These are phyloP conservation scores for Metschnikowia drakensbergensis DNA, from an alignment of 805 yeast species.

Conservation along the genomic window DNA sequence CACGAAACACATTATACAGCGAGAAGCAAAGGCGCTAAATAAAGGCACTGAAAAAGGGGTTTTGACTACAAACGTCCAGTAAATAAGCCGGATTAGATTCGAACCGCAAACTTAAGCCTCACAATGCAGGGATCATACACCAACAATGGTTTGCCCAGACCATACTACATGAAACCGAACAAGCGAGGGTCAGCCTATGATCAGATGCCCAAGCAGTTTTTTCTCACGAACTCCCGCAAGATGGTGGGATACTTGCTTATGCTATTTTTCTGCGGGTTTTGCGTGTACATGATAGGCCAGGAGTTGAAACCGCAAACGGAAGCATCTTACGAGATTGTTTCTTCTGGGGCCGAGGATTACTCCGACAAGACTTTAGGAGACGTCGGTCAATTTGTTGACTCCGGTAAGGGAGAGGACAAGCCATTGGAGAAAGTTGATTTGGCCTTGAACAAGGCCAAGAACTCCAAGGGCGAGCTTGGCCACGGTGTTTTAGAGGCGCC, in stretches of 20 bases:
- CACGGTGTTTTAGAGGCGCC: conserved; percentile 42
- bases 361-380: conserved; percentile 21
- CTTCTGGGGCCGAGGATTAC: conserved; percentile 7
- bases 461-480: conserved; percentile 38
- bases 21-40: neutral
- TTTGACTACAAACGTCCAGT: neutral
- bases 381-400: conserved; percentile 27
- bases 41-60: neutral
- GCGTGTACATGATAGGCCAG: conserved; percentile 35
- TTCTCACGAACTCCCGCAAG: conserved; percentile 37
- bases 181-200: conserved; percentile 36
- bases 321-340: conserved; percentile 26
- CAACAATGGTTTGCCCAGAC: conserved; percentile 42
- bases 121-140: conserved; percentile 44
- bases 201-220: conserved; percentile 27
- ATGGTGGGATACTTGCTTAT: conserved; percentile 36
- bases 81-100: too few species aligned
- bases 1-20: neutral
- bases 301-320: conserved; percentile 30
- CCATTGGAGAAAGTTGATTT: conserved; percentile 33
- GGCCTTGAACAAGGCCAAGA: conserved; percentile 37
- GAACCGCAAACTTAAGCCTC: neutral
- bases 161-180: conserved; percentile 44
- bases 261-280: conserved; percentile 31
- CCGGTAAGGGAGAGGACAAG: conserved; percentile 28